A percentile compares a stretch with the other conserved stretches of the same genome.
Conservation (phyloP, 2,329 filamentous ascomycete species). For the Escovopsis sp. region DNA sequence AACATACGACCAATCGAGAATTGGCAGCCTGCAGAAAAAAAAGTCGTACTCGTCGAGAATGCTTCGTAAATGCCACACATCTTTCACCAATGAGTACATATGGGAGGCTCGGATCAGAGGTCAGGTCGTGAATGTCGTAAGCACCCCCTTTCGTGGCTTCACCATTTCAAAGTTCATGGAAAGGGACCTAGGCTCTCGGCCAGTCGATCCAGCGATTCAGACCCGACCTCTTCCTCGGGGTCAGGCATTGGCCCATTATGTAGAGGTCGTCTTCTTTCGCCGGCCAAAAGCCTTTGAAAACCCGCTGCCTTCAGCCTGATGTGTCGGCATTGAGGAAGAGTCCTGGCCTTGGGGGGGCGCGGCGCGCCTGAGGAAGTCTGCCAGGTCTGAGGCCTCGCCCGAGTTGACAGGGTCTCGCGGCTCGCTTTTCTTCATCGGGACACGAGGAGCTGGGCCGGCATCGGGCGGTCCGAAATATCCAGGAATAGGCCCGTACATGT, state of each 20-base stretch:
- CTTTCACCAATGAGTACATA: no score
- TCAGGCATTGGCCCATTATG: conserved; percentile 8
- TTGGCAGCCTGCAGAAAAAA: no score
- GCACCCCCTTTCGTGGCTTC: no score
- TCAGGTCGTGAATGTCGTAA: no score
- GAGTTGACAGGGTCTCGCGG: conserved; percentile 34
- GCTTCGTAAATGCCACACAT: no score
- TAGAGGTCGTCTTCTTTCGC: conserved; percentile 30
- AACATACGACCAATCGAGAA: no score
- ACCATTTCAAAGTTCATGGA: no score
- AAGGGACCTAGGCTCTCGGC: no score
- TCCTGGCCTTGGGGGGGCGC: conserved; percentile 39
- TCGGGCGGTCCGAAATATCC: conserved; percentile 10
- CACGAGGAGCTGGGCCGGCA: conserved; percentile 22
- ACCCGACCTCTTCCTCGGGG: no score
- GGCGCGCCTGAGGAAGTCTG: conserved; percentile 57
- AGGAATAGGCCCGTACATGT: conserved; percentile 23
- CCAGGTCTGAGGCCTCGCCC: conserved; percentile 52
- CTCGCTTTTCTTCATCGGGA: conserved; percentile 43
- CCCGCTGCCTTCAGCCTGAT: conserved; percentile 24
- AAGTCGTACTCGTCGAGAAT: no score
- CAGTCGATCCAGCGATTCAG: no score
- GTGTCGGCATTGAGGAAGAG: conserved; percentile 10
- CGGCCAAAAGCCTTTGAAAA: conserved; percentile 35
- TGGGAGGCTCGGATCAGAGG: no score